These are phyloP conservation scores for Speleostelium caveatum DNA, from an alignment of 78 protist genomes.

Conservation along the genomic window DNA sequence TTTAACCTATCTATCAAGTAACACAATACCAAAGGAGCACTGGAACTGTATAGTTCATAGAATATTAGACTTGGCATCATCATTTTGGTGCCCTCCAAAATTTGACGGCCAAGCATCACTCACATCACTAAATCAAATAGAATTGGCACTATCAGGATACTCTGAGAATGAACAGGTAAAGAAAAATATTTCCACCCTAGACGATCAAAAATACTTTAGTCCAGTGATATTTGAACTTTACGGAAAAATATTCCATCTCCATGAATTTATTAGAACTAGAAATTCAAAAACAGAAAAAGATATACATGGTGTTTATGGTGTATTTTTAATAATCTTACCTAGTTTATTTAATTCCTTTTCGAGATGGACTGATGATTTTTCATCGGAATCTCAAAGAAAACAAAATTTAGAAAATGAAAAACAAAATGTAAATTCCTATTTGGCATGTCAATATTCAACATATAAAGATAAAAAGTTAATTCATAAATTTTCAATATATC, in stretches of 20 bases:
- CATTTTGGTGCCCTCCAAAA: constrained; percentile 22
- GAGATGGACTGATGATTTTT: constrained; percentile 13
- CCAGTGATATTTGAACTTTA: constrained; percentile 50
- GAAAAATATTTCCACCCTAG: not conserved
- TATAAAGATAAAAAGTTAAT: constrained; percentile 12
- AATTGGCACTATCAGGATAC: constrained; percentile 21
- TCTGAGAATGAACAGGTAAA: constrained; percentile 48
- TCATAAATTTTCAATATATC: constrained; percentile 31
- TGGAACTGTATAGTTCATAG: constrained; percentile 54
- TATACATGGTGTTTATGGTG: constrained; percentile 10
- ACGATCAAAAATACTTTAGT: constrained; percentile 36
- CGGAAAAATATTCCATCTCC: not conserved
- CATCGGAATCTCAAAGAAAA: not conserved
- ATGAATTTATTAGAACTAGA: constrained; percentile 31
- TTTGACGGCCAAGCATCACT: constrained; percentile 19
- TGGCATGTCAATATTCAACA: not conserved
- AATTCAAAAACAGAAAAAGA: constrained; percentile 14
- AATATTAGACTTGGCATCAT: constrained; percentile 7
- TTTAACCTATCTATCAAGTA: constrained; percentile 3
- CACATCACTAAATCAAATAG: constrained; percentile 22
- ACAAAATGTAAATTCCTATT: not conserved
- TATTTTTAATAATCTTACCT: constrained; percentile 10
- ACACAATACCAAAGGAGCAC: constrained; percentile 53
- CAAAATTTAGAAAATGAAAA: not conserved
- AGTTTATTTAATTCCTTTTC: constrained; percentile 38